Base-by-base conservation (phyloP, 148 eudicot species). In the Heliamphora exappendiculata region DNA sequence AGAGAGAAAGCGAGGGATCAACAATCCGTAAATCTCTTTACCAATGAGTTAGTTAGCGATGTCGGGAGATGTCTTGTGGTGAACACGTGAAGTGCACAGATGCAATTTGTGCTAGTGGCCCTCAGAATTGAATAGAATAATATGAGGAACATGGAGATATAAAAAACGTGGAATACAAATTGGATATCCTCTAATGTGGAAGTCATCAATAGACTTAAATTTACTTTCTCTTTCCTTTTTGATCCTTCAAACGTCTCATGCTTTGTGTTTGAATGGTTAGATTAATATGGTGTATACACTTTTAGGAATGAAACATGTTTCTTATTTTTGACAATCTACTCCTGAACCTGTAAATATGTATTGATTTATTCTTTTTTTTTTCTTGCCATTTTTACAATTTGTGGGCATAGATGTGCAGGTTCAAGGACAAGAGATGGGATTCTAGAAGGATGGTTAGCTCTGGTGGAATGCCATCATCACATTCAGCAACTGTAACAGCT, bases 401-500 rank as follows among this genome's bases (percentile, higher is more conserved):
- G 57, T 50, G 42, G 26, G 70, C 78, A 80, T 75, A 80, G 82
- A 79, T 81, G 51, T 78, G 75, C 91, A 90, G 97, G 98, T 86
- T 81, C 74, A 92, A 89, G 88, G 98, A 94, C 73, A 94, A 88
- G 88, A 94, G 86, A 89, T 94, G 95, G 97, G 98, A 94, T 79
- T 89, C 98, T 74, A 94, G 80, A 83, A 90, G 81, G 82, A 89
- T 94, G 88, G 84, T 94, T 17, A 81, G 90, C 44, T 94, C 98
- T 65, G 97, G 98, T 79, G 98, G 98, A 77, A 94, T 91, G 98
- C 98, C 98, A 68, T 92, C 97, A 44, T 94, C 98, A 76, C 98
- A 94, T 90, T 90, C 98, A 62, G 90, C 98, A 45, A 89, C 93
- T 66, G 98, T 92, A 44, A 86, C 87, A 67, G 92, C 98, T 60